These are phyloP conservation scores for Cryoendolithus antarcticus DNA, from an alignment of 2,329 filamentous ascomycete genomes.

Conservation along the genomic window DNA sequence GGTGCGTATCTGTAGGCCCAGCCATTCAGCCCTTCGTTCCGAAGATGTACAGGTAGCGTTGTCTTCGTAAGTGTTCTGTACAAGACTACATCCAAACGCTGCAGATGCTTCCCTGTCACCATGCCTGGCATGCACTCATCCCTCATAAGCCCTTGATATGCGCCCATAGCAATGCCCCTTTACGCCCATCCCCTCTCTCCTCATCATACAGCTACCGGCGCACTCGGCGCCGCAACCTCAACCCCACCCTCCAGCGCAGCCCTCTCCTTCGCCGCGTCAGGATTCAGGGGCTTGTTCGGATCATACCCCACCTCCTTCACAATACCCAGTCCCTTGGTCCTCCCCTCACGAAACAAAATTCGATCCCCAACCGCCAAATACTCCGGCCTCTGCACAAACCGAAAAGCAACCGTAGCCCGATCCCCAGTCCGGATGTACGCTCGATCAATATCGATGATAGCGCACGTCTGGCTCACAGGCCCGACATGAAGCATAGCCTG, in stretches of 20 bases:
- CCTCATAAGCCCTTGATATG: too few species aligned
- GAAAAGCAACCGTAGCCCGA: conserved; percentile 85
- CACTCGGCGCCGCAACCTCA: conserved; percentile 3
- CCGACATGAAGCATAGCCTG: conserved; percentile 98
- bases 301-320: conserved; percentile 89
- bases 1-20: too few species aligned
- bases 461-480: conserved; percentile 86
- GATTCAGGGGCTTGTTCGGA: conserved; percentile 37
- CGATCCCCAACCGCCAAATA: conserved; percentile 81
- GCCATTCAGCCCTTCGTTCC: too few species aligned
- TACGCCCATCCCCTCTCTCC: too few species aligned
- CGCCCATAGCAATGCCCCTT: too few species aligned
- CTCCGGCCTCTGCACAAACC: conserved; percentile 87
- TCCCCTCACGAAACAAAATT: conserved; percentile 82
- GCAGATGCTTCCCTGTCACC: too few species aligned
- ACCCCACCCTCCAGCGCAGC: conserved; percentile 3
- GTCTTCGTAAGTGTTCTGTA: too few species aligned
- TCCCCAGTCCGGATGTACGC: conserved; percentile 90
- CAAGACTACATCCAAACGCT: too few species aligned
- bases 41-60: too few species aligned
- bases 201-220: conserved; percentile 2
- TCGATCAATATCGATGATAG: conserved; percentile 96
- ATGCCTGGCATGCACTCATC: too few species aligned
- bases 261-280: conserved; percentile 20
- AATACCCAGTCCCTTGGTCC: conserved; percentile 90